Conservation (phyloP, 129 eudicot genomes). For the Heracleum sosnowskyi region DNA sequence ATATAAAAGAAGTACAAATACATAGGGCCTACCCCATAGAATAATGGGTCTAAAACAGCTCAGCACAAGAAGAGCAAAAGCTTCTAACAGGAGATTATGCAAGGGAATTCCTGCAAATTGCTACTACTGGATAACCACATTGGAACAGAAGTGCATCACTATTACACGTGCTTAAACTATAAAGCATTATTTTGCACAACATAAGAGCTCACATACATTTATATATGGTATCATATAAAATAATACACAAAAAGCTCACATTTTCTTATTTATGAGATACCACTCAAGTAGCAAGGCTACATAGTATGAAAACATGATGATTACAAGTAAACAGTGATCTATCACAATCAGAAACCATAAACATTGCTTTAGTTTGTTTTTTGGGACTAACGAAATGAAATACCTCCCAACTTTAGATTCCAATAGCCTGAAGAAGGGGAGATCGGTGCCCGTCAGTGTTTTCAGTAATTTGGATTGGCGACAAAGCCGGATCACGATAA, state of each 20-base stretch:
- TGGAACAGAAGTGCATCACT: neutral
- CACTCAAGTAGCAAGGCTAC: neutral
- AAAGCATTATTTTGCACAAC: neutral
- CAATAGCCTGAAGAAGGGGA: conserved; percentile 54
- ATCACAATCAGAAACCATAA: neutral
- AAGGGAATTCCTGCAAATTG: neutral
- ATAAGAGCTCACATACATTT: neutral
- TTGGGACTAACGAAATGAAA: neutral
- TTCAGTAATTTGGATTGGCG: conserved; percentile 35
- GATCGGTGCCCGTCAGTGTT: conserved; percentile 34
- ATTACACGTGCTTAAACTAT: neutral
- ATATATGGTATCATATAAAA: neutral
- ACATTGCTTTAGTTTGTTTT: neutral
- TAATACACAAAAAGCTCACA: neutral
- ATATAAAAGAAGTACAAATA: neutral
- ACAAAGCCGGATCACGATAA: conserved; percentile 80
- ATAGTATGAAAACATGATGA: neutral
- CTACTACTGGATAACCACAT: neutral
- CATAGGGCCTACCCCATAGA: neutral
- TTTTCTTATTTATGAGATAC: neutral
- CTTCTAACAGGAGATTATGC: neutral
- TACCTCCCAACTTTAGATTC: conserved; percentile 23
- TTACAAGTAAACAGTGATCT: neutral
- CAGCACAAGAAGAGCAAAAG: neutral
- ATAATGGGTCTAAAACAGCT: neutral